Evolutionary conservation across 805 yeast genomes (phyloP).

Genomic region (Metschnikowia cerradonensis): DNA sequence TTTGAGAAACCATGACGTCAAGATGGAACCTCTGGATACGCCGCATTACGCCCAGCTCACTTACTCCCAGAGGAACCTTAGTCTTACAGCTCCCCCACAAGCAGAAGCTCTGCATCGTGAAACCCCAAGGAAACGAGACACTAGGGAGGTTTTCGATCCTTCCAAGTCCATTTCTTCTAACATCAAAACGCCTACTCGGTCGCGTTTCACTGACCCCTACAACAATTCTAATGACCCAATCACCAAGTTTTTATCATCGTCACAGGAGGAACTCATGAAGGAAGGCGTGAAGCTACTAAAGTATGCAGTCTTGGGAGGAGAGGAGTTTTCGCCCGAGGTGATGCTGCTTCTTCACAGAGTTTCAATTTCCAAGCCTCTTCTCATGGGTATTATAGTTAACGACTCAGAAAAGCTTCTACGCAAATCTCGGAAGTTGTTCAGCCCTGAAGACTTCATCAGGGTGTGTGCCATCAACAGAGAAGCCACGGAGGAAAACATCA

Average conservation of each 20-base stretch:
- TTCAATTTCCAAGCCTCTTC: conserved; percentile 27
- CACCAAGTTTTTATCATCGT: conserved; percentile 32
- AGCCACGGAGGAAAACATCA: conserved; percentile 20
- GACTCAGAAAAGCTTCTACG: conserved; percentile 23
- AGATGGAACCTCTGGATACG: neutral
- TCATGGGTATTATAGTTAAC: conserved; percentile 30
- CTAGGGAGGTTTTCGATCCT: neutral
- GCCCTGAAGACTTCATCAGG: conserved; percentile 33
- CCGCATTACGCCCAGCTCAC: conserved; percentile 16
- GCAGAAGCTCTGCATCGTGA: neutral
- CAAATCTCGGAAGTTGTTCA: conserved; percentile 24
- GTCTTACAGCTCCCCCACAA: neutral
- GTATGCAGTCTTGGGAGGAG: conserved; percentile 36
- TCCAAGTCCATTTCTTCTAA: neutral
- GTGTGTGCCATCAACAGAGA: conserved; percentile 24
- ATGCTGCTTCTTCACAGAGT: conserved; percentile 22
- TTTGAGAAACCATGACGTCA: neutral
- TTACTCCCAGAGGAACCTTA: conserved; percentile 7
- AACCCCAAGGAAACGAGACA: neutral
- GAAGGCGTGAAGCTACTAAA: conserved; percentile 38
- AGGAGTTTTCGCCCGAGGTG: conserved; percentile 27
- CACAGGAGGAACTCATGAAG: conserved; percentile 23
- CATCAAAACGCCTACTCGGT: neutral
- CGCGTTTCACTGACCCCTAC: neutral
- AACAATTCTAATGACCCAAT: conserved; percentile 31